Conservation (phyloP, 1,139 yeast genomes). For the Saccharomyces hybrid region DNA sequence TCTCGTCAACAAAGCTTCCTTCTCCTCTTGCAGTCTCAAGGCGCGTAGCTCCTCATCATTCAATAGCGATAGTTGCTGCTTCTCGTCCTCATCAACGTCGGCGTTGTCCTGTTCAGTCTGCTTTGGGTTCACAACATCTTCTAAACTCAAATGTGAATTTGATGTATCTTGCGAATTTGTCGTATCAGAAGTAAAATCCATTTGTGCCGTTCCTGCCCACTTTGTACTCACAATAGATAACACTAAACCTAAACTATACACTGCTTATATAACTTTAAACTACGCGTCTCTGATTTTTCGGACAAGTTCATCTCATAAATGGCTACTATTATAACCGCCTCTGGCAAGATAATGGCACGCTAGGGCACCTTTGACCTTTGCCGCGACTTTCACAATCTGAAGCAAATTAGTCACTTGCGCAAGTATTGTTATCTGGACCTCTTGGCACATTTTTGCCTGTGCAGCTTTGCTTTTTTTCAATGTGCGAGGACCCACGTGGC, state of each 20-base stretch:
- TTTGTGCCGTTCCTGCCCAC: slow-evolving; percentile 3
- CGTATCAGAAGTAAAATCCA: slow-evolving; percentile 16
- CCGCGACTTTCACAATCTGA: neutral
- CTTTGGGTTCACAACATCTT: neutral
- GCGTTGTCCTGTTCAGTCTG: neutral
- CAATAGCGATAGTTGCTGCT: slow-evolving; percentile 4
- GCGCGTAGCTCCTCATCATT: slow-evolving; percentile 11
- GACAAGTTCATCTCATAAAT: neutral
- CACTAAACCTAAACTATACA: neutral
- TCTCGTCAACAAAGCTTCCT: slow-evolving; percentile 12
- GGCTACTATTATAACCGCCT: neutral
- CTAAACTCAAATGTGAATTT: neutral
- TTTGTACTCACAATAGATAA: neutral
- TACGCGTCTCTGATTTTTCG: neutral
- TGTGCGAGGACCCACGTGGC: slow-evolving; percentile 1
- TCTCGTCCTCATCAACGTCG: slow-evolving; percentile 1
- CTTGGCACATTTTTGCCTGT: neutral
- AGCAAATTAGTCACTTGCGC: neutral
- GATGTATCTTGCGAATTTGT: neutral
- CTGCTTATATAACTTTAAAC: neutral
- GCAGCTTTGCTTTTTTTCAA: neutral
- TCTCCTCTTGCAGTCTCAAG: slow-evolving; percentile 15
- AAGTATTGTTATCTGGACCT: neutral
- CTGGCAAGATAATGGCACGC: neutral
- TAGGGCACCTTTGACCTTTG: neutral